These are phyloP conservation scores for Cicer judaicum DNA, from an alignment of 306 rosid genomes.

Conservation along the genomic window DNA sequence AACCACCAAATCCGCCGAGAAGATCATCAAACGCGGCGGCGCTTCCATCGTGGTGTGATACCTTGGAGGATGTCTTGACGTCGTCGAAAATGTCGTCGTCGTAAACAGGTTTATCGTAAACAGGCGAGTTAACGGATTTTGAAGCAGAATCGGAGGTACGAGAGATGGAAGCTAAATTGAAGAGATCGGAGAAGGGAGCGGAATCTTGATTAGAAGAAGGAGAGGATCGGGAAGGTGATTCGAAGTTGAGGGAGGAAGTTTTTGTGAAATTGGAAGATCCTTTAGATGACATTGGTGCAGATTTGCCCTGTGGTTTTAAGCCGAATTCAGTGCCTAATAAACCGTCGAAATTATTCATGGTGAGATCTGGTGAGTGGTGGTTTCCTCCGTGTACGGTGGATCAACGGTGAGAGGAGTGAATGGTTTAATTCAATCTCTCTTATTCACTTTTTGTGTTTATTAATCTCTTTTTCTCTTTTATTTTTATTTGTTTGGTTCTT, in stretches of 20 bases:
- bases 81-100: slow-evolving; percentile 59
- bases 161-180: slow-evolving; percentile 57
- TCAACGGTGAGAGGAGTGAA: slow-evolving; percentile 28
- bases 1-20: slow-evolving; percentile 73
- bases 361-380: slow-evolving; percentile 33
- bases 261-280: slow-evolving; percentile 48
- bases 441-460: neutral
- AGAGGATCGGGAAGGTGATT: slow-evolving; percentile 65
- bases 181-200: slow-evolving; percentile 56
- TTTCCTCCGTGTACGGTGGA: slow-evolving; percentile 45
- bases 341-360: slow-evolving; percentile 89
- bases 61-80: neutral
- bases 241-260: slow-evolving; percentile 52
- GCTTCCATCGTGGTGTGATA: neutral
- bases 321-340: slow-evolving; percentile 77
- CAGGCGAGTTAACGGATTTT: slow-evolving; percentile 62
- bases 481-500: neutral
- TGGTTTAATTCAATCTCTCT: neutral
- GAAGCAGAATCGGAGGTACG: slow-evolving; percentile 51
- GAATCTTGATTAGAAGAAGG: slow-evolving; percentile 39
- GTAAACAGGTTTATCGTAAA: slow-evolving; percentile 75
- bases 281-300: slow-evolving; percentile 78
- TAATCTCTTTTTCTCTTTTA: neutral
- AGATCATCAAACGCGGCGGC: slow-evolving; percentile 77
- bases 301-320: slow-evolving; percentile 76